phyloP scores from a whole-genome alignment of 345 rosid species.

The Populus alba region DNA sequence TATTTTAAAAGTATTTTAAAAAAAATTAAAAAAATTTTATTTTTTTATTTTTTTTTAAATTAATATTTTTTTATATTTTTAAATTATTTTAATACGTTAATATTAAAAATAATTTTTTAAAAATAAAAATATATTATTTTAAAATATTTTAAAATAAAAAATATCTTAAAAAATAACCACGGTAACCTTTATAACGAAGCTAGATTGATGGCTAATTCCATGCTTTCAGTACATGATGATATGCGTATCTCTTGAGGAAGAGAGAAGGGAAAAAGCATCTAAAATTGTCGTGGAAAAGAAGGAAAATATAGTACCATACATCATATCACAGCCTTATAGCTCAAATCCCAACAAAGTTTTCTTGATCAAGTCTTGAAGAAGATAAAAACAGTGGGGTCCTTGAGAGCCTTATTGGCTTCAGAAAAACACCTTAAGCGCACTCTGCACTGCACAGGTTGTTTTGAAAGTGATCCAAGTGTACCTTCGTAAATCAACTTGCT shows the following conservation, averaged over 20 bases:
- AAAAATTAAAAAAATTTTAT: no score
- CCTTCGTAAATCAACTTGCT: not conserved
- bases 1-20: no score
- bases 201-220: not conserved
- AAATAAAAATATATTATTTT: no score
- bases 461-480: not conserved
- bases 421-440: not conserved
- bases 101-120: no score
- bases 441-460: slow-evolving; percentile 14
- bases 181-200: no score
- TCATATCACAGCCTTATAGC: slow-evolving; percentile 4
- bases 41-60: no score
- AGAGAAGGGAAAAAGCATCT: not conserved
- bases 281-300: not conserved
- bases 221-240: not conserved
- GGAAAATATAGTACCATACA: not conserved
- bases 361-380: not conserved
- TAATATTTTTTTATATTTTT: no score
- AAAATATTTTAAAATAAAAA: no score
- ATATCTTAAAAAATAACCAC: no score
- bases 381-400: not conserved
- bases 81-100: no score
- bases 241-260: not conserved
- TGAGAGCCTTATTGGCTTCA: no score
- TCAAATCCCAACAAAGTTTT: slow-evolving; percentile 26